Percentiles rank a stretch among this genome's conserved stretches.
These are phyloP conservation scores for Barnettozyma sucrosica DNA, from an alignment of 805 yeast species.

Conservation along the genomic window DNA sequence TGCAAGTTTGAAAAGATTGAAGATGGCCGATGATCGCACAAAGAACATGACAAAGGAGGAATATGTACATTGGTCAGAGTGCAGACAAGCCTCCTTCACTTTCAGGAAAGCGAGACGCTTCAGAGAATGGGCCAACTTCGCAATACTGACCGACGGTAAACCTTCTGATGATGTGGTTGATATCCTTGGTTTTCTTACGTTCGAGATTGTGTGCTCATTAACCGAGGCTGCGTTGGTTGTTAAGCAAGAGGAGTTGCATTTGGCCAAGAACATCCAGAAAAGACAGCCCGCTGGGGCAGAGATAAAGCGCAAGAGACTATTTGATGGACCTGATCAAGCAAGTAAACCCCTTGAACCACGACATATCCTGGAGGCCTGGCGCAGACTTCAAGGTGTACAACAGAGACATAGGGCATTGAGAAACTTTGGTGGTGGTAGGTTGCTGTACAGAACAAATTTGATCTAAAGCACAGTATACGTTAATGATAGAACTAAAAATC, in stretches of 20 bases:
- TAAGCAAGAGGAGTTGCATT: conserved; percentile 58
- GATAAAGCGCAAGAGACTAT: conserved; percentile 53
- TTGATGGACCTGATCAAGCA: conserved; percentile 85
- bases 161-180: conserved; percentile 97
- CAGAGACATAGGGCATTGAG: conserved; percentile 59
- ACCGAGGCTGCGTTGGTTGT: conserved; percentile 88
- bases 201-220: conserved; percentile 91
- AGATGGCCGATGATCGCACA: conserved; percentile 92
- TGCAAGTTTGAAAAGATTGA: conserved; percentile 82
- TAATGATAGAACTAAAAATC: background rate
- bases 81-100: conserved; percentile 95
- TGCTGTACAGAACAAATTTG: conserved; percentile 29
- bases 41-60: conserved; percentile 92
- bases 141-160: conserved; percentile 77
- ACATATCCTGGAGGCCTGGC: conserved; percentile 88
- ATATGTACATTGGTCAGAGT: conserved; percentile 98
- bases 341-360: conserved; percentile 71
- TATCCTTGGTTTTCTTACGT: conserved; percentile 89
- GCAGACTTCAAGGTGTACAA: conserved; percentile 57
- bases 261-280: conserved; percentile 28
- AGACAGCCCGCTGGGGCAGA: conserved; percentile 31
- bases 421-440: conserved; percentile 53
- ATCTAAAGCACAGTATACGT: conserved; percentile 20
- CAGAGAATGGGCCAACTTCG: conserved; percentile 92
- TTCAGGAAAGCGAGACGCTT: conserved; percentile 91